Percentiles rank a stretch among this genome's conserved stretches.
These are phyloP conservation scores for Kitagawia praeruptora DNA, from an alignment of 129 eudicot species.

Conservation along the genomic window DNA sequence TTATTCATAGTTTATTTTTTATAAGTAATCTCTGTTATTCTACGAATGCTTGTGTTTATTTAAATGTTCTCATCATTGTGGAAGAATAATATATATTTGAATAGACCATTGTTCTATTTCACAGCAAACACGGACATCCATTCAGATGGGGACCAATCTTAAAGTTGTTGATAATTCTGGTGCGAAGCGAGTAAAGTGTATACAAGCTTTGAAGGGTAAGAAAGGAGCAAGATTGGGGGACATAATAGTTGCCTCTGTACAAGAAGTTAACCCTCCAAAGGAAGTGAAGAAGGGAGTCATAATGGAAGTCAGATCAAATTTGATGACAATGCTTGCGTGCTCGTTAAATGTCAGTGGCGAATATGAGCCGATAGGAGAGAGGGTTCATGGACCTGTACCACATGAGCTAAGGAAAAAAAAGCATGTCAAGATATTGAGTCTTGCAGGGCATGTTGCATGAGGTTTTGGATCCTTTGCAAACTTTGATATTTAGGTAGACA, in stretches of 20 bases:
- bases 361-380: slow-evolving; percentile 60
- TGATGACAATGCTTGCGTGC: slow-evolving; percentile 81
- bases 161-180: slow-evolving; percentile 91
- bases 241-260: slow-evolving; percentile 64
- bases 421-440: slow-evolving; percentile 83
- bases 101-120: background rate
- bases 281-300: slow-evolving; percentile 60
- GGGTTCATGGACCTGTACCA: slow-evolving; percentile 90
- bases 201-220: slow-evolving; percentile 61
- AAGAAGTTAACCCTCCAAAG: slow-evolving; percentile 40
- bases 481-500: background rate
- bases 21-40: background rate
- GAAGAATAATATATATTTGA: background rate
- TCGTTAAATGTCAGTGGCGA: slow-evolving; percentile 53
- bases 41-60: background rate
- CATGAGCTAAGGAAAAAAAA: slow-evolving; percentile 74
- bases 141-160: slow-evolving; percentile 81
- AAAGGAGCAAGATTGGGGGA: slow-evolving; percentile 89
- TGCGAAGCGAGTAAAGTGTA: slow-evolving; percentile 86
- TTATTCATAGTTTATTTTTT: too few species aligned
- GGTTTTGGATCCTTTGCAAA: slow-evolving; percentile 6
- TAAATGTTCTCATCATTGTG: background rate
- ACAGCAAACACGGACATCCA: slow-evolving; percentile 79
- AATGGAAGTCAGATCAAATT: slow-evolving; percentile 78
- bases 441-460: slow-evolving; percentile 66